Conservation (phyloP, 2,329 filamentous ascomycete species). For the Onygena corvina region DNA sequence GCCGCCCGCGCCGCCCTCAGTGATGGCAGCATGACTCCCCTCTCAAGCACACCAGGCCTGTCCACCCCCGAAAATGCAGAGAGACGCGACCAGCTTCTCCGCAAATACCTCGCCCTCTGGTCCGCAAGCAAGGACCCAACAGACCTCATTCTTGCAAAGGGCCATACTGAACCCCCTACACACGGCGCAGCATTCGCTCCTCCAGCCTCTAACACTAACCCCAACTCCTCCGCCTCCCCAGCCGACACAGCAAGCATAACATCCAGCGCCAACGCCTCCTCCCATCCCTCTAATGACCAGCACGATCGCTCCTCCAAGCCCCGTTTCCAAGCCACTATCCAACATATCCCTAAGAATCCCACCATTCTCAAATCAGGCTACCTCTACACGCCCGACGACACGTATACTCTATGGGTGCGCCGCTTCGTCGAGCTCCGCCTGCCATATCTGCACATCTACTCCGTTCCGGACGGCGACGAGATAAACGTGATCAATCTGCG, state of each 20-base stretch:
- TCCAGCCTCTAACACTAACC: constrained; percentile 1
- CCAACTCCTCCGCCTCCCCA: neutral
- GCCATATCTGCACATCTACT: constrained; percentile 86
- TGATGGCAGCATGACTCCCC: constrained; percentile 28
- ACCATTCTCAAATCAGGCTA: constrained; percentile 76
- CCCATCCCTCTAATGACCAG: constrained; percentile 21
- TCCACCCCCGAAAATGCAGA: constrained; percentile 28
- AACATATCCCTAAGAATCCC: constrained; percentile 67
- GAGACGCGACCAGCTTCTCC: constrained; percentile 29
- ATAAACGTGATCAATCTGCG: constrained; percentile 77
- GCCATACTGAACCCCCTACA: constrained; percentile 34
- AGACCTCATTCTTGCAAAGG: constrained; percentile 34
- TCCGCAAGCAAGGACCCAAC: constrained; percentile 31
- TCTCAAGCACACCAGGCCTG: constrained; percentile 24
- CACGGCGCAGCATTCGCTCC: constrained; percentile 26
- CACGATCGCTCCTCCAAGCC: constrained; percentile 32
- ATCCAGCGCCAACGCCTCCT: constrained; percentile 15
- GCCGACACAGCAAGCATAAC: constrained; percentile 5
- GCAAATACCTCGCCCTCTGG: constrained; percentile 33
- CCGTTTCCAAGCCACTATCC: constrained; percentile 62
- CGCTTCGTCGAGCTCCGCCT: constrained; percentile 84
- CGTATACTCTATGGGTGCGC: constrained; percentile 70
- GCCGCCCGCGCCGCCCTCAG: constrained; percentile 40
- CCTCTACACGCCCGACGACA: constrained; percentile 70
- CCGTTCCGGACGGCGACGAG: constrained; percentile 74